Percentiles rank a stretch among this genome's conserved stretches.
These are phyloP conservation scores for Prunus fruticosa DNA, from an alignment of 306 rosid species.

Conservation along the genomic window DNA sequence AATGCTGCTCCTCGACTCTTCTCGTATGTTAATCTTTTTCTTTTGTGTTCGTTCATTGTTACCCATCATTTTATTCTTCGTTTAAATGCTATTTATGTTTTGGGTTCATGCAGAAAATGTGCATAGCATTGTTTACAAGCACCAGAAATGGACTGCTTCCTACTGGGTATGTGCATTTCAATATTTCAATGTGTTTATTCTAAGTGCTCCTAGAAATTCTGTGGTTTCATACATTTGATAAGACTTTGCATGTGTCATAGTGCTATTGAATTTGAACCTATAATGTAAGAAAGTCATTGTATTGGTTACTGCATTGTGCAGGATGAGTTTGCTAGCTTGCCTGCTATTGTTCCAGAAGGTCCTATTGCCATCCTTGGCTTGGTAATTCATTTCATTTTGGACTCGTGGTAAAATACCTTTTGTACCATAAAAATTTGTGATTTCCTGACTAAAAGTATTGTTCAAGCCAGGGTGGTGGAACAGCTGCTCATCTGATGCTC, in stretches of 20 bases:
- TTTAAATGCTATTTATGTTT: constrained; percentile 7
- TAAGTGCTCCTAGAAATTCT: background rate
- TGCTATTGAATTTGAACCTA: background rate
- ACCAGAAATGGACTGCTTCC: constrained; percentile 75
- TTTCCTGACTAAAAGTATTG: constrained; percentile 14
- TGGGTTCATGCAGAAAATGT: constrained; percentile 53
- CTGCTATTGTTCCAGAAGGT: constrained; percentile 83
- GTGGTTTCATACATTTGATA: background rate
- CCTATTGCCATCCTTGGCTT: constrained; percentile 91
- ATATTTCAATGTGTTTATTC: background rate
- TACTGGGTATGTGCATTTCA: constrained; percentile 62
- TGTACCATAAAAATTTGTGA: constrained; percentile 3
- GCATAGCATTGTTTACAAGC: constrained; percentile 80
- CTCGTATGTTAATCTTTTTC: constrained; percentile 31
- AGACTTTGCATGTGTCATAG: background rate
- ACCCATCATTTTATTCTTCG: constrained; percentile 3
- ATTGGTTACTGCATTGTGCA: constrained; percentile 36
- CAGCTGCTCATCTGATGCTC: constrained; percentile 90
- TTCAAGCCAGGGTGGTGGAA: constrained; percentile 85
- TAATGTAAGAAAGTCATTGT: background rate
- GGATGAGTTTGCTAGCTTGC: constrained; percentile 94
- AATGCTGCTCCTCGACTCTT: constrained; percentile 80
- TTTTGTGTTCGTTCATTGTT: background rate
- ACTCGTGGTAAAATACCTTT: constrained; percentile 8
- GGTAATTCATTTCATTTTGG: constrained; percentile 49